Percentiles rank a stretch among this genome's conserved stretches.
Conservation (phyloP, 805 yeast genomes). For the Lipomyces yamadae region DNA sequence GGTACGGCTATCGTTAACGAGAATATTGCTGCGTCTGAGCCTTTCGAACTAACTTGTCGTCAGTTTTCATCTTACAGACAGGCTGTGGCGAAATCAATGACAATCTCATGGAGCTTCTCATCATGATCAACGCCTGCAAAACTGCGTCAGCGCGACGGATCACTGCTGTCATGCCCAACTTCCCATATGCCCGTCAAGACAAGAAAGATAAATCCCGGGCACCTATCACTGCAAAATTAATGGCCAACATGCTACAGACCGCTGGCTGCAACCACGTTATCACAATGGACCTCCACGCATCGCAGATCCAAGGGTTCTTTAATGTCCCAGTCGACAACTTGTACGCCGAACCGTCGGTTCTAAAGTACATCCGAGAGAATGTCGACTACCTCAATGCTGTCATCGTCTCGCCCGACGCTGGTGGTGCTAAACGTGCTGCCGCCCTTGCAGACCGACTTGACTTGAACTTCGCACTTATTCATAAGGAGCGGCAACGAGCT, state of each 20-base stretch:
- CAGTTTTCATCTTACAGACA: conserved; percentile 57
- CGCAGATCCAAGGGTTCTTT: conserved; percentile 97
- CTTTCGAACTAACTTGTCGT: background rate
- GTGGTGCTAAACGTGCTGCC: conserved; percentile 98
- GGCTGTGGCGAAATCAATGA: conserved; percentile 88
- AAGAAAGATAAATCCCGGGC: conserved; percentile 95
- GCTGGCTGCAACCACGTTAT: conserved; percentile 96
- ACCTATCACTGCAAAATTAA: conserved; percentile 91
- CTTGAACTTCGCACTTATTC: conserved; percentile 91
- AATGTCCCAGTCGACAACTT: conserved; percentile 93
- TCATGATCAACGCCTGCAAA: conserved; percentile 91
- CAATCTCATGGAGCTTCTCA: conserved; percentile 80
- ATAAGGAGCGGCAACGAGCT: conserved; percentile 93
- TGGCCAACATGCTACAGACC: conserved; percentile 88
- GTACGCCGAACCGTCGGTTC: conserved; percentile 91
- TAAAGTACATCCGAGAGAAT: conserved; percentile 75
- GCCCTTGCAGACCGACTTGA: conserved; percentile 90
- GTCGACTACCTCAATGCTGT: conserved; percentile 64
- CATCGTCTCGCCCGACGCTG: conserved; percentile 96
- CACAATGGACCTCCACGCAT: conserved; percentile 96
- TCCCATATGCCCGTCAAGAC: conserved; percentile 97
- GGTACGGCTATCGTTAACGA: conserved; percentile 22
- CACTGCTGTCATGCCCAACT: conserved; percentile 93
- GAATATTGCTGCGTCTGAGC: background rate
- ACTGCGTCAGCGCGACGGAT: conserved; percentile 94